These are phyloP conservation scores for Trichoderma atroviride DNA, from an alignment of 2,329 filamentous ascomycete species.

Conservation along the genomic window DNA sequence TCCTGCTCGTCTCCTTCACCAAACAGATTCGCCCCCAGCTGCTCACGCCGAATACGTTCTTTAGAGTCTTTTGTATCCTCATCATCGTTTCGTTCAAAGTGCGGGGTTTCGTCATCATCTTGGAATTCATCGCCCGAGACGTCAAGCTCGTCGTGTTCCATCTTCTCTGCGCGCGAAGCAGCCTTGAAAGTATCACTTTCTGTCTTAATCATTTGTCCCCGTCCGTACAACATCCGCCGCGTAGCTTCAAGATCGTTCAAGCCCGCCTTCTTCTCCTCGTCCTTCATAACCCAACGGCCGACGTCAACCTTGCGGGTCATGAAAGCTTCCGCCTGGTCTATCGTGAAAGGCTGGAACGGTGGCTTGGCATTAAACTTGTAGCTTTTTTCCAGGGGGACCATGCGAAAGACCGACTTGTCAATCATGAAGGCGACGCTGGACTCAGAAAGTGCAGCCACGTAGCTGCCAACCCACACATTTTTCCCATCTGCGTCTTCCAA, in stretches of 20 bases:
- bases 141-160: conserved; percentile 72
- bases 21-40: conserved; percentile 86
- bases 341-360: conserved; percentile 73
- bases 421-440: conserved; percentile 80
- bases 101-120: conserved; percentile 80
- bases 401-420: conserved; percentile 69
- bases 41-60: conserved; percentile 74
- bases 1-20: conserved; percentile 68
- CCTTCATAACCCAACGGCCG: conserved; percentile 78
- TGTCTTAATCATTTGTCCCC: conserved; percentile 63
- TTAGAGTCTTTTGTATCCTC: conserved; percentile 76
- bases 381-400: conserved; percentile 94
- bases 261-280: conserved; percentile 60
- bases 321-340: conserved; percentile 82
- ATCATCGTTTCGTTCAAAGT: conserved; percentile 77
- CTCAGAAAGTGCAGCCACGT: conserved; percentile 85
- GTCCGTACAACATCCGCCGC: conserved; percentile 52
- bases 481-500: conserved; percentile 95
- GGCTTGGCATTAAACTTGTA: conserved; percentile 86
- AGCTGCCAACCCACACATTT: conserved; percentile 89
- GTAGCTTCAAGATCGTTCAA: conserved; percentile 65
- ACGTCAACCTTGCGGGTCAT: conserved; percentile 79
- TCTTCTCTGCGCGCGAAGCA: conserved; percentile 63
- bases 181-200: conserved; percentile 67
- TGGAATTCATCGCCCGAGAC: conserved; percentile 76